Percentiles rank a stretch among this genome's conserved stretches.
These are phyloP conservation scores for Leccinum broughii DNA, from an alignment of 768 basidiomycete species.

Conservation along the genomic window DNA sequence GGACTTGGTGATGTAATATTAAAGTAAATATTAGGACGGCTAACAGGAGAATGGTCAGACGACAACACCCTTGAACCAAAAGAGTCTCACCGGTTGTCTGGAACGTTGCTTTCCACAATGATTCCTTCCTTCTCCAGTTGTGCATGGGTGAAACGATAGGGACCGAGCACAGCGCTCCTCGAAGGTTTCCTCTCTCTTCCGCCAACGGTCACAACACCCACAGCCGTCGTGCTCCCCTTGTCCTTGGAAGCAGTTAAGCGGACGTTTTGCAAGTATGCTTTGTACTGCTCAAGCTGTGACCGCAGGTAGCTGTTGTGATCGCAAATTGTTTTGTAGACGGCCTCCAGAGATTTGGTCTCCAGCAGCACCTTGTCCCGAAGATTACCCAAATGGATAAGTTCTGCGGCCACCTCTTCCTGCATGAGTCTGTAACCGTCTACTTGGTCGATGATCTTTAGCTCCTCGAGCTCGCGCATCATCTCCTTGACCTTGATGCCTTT, in stretches of 20 bases:
- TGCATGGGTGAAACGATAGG: slow-evolving; percentile 96
- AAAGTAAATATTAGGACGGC: slow-evolving; percentile 98
- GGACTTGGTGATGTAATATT: slow-evolving; percentile 98
- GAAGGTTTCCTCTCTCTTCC: slow-evolving; percentile 95
- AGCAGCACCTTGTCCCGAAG: slow-evolving; percentile 91
- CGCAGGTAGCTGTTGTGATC: slow-evolving; percentile 99
- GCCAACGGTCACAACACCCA: slow-evolving; percentile 93
- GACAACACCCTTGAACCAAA: not conserved
- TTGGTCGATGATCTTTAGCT: slow-evolving; percentile 80
- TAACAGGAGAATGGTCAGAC: slow-evolving; percentile 31
- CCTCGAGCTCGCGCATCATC: slow-evolving; percentile 95
- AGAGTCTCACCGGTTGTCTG: slow-evolving; percentile 82
- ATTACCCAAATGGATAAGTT: slow-evolving; percentile 95
- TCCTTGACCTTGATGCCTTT: slow-evolving; percentile 99
- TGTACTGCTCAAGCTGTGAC: slow-evolving; percentile 97
- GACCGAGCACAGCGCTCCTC: slow-evolving; percentile 87
- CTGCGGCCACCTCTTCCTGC: slow-evolving; percentile 96
- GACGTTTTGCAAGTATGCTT: slow-evolving; percentile 98
- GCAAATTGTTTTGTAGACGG: slow-evolving; percentile 98
- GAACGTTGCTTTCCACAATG: slow-evolving; percentile 98
- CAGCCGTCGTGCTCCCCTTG: slow-evolving; percentile 82
- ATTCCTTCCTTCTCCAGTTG: slow-evolving; percentile 99
- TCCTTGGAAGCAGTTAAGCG: slow-evolving; percentile 86
- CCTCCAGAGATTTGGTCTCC: slow-evolving; percentile 91
- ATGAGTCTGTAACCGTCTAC: slow-evolving; percentile 88